Evolutionary conservation across 1,284 basidiomycete genomes (phyloP).

Genomic region (Apiotrichum sp.): DNA sequence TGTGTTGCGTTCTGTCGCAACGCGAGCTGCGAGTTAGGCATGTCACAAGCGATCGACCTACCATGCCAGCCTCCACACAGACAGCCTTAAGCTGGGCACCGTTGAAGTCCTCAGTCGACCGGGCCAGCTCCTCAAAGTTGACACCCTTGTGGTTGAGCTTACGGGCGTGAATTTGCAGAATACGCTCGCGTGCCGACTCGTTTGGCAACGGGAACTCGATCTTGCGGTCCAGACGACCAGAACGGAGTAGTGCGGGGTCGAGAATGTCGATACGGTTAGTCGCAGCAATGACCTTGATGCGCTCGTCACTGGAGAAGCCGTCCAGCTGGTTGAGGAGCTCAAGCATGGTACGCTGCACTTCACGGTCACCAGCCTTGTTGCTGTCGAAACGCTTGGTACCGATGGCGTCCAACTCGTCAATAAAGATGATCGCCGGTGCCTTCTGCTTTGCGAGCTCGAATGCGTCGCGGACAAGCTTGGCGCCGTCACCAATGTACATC

Average conservation of each 20-base stretch:
- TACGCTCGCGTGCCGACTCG: slow-evolving; percentile 64
- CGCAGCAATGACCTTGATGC: slow-evolving; percentile 99
- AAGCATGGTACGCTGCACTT: slow-evolving; percentile 98
- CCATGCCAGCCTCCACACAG: slow-evolving; percentile 96
- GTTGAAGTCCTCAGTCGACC: slow-evolving; percentile 72
- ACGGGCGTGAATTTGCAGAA: slow-evolving; percentile 75
- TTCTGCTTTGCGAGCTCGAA: slow-evolving; percentile 99
- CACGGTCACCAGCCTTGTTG: slow-evolving; percentile 94
- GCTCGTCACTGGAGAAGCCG: slow-evolving; percentile 80
- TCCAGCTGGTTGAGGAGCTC: slow-evolving; percentile 64
- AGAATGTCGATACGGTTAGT: slow-evolving; percentile 99
- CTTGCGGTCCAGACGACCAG: slow-evolving; percentile 69
- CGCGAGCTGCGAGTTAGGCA: slow-evolving; percentile 19
- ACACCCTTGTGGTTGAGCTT: slow-evolving; percentile 69
- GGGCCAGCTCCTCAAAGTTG: slow-evolving; percentile 69
- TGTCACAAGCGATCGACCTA: too few species aligned
- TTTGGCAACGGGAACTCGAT: slow-evolving; percentile 75
- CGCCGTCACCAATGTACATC: slow-evolving; percentile 83
- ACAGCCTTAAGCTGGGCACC: slow-evolving; percentile 68
- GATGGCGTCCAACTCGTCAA: slow-evolving; percentile 96
- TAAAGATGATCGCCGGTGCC: slow-evolving; percentile 96
- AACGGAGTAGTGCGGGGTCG: slow-evolving; percentile 68
- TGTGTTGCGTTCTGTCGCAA: slow-evolving; percentile 87
- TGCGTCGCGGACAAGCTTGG: slow-evolving; percentile 93
- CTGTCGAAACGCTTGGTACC: slow-evolving; percentile 99